phyloP scores from a whole-genome alignment of 768 basidiomycete genomes.

The Lentinula lateritia region DNA sequence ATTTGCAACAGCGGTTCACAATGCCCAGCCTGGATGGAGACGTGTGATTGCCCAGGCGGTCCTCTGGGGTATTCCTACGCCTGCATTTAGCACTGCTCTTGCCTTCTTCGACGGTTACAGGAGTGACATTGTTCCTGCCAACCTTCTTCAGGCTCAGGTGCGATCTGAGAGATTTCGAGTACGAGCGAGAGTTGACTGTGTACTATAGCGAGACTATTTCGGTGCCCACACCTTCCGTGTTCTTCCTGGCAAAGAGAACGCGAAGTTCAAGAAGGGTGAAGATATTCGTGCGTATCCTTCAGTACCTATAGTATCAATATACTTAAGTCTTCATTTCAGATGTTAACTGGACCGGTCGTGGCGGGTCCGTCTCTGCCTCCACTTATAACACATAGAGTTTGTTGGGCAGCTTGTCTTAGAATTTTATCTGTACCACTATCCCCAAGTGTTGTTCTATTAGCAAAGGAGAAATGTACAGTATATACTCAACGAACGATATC shows the following conservation, averaged over 20 bases:
- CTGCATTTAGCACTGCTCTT: constrained; percentile 96
- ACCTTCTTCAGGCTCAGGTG: constrained; percentile 91
- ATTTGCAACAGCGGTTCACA: constrained; percentile 64
- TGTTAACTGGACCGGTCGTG: constrained; percentile 98
- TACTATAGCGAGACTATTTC: constrained; percentile 86
- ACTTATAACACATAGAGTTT: constrained; percentile 58
- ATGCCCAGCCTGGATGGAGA: constrained; percentile 96
- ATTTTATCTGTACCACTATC: background rate
- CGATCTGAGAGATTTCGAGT: constrained; percentile 9
- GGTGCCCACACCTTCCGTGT: constrained; percentile 98
- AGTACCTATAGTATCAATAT: constrained; percentile 7
- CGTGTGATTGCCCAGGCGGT: constrained; percentile 94
- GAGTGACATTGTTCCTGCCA: constrained; percentile 90
- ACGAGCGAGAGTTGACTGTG: background rate
- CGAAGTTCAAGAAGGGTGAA: constrained; percentile 68
- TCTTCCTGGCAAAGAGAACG: constrained; percentile 86
- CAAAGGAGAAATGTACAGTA: constrained; percentile 6
- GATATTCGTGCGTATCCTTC: constrained; percentile 72
- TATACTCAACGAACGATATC: background rate
- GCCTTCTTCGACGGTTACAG: constrained; percentile 99
- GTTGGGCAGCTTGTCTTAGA: background rate
- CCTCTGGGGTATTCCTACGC: constrained; percentile 96
- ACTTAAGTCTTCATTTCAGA: constrained; percentile 38
- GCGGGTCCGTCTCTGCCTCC: constrained; percentile 88
- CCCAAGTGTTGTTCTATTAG: background rate